These are phyloP conservation scores for Torulaspora franciscae DNA, from an alignment of 805 yeast species.

Conservation along the genomic window DNA sequence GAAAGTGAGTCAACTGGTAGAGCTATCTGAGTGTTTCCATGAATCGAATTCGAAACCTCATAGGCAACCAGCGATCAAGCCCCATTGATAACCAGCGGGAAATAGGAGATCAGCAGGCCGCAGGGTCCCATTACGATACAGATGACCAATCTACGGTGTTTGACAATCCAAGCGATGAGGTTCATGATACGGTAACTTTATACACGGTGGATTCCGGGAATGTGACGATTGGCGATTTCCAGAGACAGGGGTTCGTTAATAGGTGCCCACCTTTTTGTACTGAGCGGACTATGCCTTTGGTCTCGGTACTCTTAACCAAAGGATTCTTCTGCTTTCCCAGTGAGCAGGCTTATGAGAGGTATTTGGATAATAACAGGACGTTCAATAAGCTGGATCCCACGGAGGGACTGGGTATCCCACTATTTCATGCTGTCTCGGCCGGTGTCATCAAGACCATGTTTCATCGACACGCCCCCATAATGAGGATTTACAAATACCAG, in stretches of 20 bases:
- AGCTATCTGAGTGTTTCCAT: neutral
- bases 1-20: neutral
- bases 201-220: conserved; percentile 25
- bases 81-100: neutral
- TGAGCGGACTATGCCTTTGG: conserved; percentile 33
- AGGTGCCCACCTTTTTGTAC: conserved; percentile 28
- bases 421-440: conserved; percentile 34
- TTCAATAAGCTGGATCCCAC: conserved; percentile 20
- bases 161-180: conserved; percentile 11
- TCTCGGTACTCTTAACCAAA: conserved; percentile 34
- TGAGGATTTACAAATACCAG: conserved; percentile 32
- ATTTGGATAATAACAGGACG: conserved; percentile 28
- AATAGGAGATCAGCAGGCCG: neutral
- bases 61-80: conserved; percentile 6
- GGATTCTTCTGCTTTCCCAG: conserved; percentile 40
- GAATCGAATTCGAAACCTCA: conserved; percentile 13
- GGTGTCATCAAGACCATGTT: conserved; percentile 32
- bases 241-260: conserved; percentile 28
- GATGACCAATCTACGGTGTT: conserved; percentile 21
- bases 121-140: neutral
- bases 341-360: conserved; percentile 30
- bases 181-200: conserved; percentile 17
- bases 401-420: conserved; percentile 35
- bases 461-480: conserved; percentile 25
- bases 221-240: conserved; percentile 30